Evolutionary conservation across 148 eudicot species (phyloP).

Genomic region (Suaeda aralocaspica): DNA sequence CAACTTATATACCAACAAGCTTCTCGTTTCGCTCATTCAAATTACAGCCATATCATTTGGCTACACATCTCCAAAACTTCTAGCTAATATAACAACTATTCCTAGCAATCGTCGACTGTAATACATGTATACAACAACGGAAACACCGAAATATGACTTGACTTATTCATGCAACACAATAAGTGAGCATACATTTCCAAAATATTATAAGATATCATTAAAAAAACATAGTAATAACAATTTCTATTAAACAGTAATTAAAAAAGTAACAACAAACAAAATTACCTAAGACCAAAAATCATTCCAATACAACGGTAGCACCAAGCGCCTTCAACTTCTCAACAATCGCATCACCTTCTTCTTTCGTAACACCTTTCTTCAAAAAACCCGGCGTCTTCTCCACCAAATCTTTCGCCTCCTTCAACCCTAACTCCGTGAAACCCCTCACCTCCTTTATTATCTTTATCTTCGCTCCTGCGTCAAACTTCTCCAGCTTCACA

Average conservation of each 20-base stretch:
- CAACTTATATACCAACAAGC: no score
- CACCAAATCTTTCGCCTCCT: slow-evolving; percentile 83
- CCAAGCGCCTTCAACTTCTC: slow-evolving; percentile 73
- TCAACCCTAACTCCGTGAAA: slow-evolving; percentile 62
- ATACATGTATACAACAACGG: no score
- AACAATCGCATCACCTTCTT: slow-evolving; percentile 57
- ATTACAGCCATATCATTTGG: no score
- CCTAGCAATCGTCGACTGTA: no score
- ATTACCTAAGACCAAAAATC: slow-evolving; percentile 16
- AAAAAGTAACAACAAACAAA: not conserved
- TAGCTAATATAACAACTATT: not conserved
- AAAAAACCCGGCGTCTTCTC: slow-evolving; percentile 71
- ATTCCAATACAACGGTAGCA: slow-evolving; percentile 80
- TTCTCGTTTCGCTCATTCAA: no score
- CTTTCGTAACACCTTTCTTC: slow-evolving; percentile 65
- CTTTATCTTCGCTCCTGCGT: slow-evolving; percentile 66
- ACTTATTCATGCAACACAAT: slow-evolving; percentile 2
- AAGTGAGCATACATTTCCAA: not conserved
- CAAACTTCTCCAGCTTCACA: slow-evolving; percentile 73
- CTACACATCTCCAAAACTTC: no score
- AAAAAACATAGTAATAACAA: not conserved
- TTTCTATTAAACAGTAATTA: not conserved
- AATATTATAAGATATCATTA: slow-evolving; percentile 7
- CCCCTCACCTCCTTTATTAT: slow-evolving; percentile 68
- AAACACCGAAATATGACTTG: no score